A percentile compares a stretch with the other conserved stretches of the same genome.
phyloP scores from a whole-genome alignment of 2,329 filamentous ascomycete genomes.

The Neospermospora avenae region DNA sequence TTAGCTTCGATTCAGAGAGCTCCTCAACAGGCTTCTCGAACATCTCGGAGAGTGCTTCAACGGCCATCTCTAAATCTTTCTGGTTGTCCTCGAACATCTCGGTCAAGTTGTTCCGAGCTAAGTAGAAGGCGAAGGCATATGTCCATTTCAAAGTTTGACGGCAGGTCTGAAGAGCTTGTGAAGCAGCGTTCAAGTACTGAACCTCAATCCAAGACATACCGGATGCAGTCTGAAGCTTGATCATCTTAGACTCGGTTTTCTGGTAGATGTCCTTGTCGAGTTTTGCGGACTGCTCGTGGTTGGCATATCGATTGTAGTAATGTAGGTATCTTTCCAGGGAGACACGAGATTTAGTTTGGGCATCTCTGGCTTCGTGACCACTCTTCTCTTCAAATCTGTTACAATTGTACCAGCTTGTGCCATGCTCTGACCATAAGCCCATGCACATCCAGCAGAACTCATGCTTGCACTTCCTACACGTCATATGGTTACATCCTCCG shows the following conservation, averaged over 20 bases:
- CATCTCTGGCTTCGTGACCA: conserved; percentile 83
- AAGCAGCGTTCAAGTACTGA: conserved; percentile 91
- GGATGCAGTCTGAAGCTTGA: conserved; percentile 86
- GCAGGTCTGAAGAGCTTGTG: conserved; percentile 90
- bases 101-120: conserved; percentile 92
- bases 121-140: conserved; percentile 96
- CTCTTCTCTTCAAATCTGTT: conserved; percentile 97
- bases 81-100: conserved; percentile 99
- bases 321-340: conserved; percentile 95
- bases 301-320: conserved; percentile 98
- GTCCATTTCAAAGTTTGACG: conserved; percentile 99
- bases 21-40: conserved; percentile 96
- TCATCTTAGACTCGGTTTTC: conserved; percentile 99
- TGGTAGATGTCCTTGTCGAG: conserved; percentile 93
- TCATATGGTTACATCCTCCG: conserved; percentile 97
- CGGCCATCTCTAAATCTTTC: conserved; percentile 94
- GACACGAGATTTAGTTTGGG: conserved; percentile 84
- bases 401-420: conserved; percentile 99
- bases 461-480: conserved; percentile 89
- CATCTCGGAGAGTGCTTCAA: conserved; percentile 97
- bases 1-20: conserved; percentile 80
- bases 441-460: conserved; percentile 99
- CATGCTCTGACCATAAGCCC: conserved; percentile 97
- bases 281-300: conserved; percentile 96
- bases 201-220: conserved; percentile 99